A percentile compares a stretch with the other conserved stretches of the same genome.
These are phyloP conservation scores for Rhododendron vialii DNA, from an alignment of 148 eudicot genomes.

Conservation along the genomic window DNA sequence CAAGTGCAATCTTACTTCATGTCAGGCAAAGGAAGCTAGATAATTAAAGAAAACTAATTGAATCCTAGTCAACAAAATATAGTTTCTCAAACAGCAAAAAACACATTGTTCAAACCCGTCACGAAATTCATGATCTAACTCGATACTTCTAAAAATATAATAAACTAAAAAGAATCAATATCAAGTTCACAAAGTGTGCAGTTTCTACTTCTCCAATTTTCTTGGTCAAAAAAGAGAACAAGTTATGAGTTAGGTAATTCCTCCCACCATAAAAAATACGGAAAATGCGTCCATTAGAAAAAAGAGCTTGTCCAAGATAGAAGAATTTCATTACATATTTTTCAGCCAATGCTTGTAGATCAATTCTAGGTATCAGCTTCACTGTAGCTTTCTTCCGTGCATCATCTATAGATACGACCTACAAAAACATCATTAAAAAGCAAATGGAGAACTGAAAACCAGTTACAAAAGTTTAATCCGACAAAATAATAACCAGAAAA, in stretches of 20 bases:
- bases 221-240: neutral
- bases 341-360: conserved; percentile 73
- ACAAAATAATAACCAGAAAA: neutral
- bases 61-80: neutral
- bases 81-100: neutral
- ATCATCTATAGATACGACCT: conserved; percentile 72
- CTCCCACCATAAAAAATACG: neutral
- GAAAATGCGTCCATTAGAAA: neutral
- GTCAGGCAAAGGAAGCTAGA: neutral
- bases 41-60: neutral
- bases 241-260: neutral
- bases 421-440: conserved; percentile 9
- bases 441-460: conserved; percentile 9
- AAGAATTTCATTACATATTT: conserved; percentile 57
- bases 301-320: neutral
- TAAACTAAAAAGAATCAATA: neutral
- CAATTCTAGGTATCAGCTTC: conserved; percentile 87
- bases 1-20: neutral
- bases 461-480: neutral
- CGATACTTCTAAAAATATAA: neutral
- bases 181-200: neutral
- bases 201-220: neutral
- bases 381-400: conserved; percentile 77
- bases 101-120: neutral
- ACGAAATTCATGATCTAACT: neutral